Conservation (phyloP, 345 rosid genomes). For the Murraya koenigii region DNA sequence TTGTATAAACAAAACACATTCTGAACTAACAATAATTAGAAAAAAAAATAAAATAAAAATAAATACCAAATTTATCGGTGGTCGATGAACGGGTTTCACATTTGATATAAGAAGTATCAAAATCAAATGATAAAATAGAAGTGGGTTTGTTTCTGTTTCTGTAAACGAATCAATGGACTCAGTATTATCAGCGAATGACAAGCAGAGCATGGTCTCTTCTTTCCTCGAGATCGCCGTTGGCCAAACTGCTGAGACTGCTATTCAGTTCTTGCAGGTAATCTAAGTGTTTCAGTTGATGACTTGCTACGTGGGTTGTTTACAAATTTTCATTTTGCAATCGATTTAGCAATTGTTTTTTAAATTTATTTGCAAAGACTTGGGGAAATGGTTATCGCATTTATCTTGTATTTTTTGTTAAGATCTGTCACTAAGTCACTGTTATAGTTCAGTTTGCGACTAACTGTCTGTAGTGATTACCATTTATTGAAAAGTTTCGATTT, state of each 20-base stretch:
- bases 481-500: not conserved
- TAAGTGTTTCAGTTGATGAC: not conserved
- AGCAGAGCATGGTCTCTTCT: constrained; percentile 80
- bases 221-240: constrained; percentile 98
- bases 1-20: no score
- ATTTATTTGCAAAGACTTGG: not conserved
- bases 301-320: not conserved
- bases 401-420: not conserved
- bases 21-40: no score
- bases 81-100: not conserved
- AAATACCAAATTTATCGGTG: not conserved
- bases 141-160: not conserved
- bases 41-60: no score
- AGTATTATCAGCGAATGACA: constrained; percentile 47
- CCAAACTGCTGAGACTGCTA: constrained; percentile 83
- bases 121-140: not conserved
- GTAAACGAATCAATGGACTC: constrained; percentile 31
- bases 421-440: not conserved
- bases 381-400: no score
- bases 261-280: constrained; percentile 80
- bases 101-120: no score
- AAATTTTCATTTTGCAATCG: not conserved
- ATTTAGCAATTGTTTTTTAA: not conserved
- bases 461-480: not conserved
- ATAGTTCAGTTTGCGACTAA: not conserved